Conservation (phyloP, 768 basidiomycete species). For the Suillus cothurnatus region DNA sequence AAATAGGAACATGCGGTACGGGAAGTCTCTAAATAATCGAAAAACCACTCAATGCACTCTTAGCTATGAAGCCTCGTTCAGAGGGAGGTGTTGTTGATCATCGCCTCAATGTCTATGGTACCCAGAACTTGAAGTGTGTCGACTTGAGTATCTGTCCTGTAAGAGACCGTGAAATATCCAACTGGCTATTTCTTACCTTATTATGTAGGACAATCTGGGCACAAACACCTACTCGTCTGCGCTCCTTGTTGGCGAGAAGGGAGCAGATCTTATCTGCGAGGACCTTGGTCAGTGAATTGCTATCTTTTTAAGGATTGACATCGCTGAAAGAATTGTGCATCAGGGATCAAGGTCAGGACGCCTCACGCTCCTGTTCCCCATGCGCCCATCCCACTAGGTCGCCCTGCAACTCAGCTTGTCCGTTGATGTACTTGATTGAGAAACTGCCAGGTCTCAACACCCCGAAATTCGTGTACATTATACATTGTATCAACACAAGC, state of each 20-base stretch:
- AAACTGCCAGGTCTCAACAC: neutral
- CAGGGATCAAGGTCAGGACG: slow-evolving; percentile 61
- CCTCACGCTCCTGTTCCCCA: slow-evolving; percentile 74
- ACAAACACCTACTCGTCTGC: slow-evolving; percentile 77
- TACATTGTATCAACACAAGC: neutral
- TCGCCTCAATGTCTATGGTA: slow-evolving; percentile 65
- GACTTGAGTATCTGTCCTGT: slow-evolving; percentile 76
- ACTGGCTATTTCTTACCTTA: slow-evolving; percentile 4
- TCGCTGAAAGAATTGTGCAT: slow-evolving; percentile 13
- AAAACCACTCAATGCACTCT: slow-evolving; percentile 9
- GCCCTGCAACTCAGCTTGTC: slow-evolving; percentile 46
- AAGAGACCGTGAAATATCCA: slow-evolving; percentile 22
- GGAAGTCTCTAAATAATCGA: slow-evolving; percentile 36
- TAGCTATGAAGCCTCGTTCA: slow-evolving; percentile 68
- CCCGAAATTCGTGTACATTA: neutral
- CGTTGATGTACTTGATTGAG: slow-evolving; percentile 10
- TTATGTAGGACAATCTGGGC: slow-evolving; percentile 62
- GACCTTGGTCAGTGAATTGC: slow-evolving; percentile 52
- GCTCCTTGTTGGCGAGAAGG: slow-evolving; percentile 70
- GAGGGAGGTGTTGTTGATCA: slow-evolving; percentile 68
- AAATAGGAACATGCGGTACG: slow-evolving; percentile 6
- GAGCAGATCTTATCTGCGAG: slow-evolving; percentile 59
- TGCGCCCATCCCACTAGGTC: slow-evolving; percentile 57
- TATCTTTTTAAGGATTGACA: neutral
- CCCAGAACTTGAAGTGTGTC: slow-evolving; percentile 65